A percentile compares a stretch with the other conserved stretches of the same genome.
phyloP scores from a whole-genome alignment of 768 basidiomycete genomes.

The Pulveroboletus ravenelii region DNA sequence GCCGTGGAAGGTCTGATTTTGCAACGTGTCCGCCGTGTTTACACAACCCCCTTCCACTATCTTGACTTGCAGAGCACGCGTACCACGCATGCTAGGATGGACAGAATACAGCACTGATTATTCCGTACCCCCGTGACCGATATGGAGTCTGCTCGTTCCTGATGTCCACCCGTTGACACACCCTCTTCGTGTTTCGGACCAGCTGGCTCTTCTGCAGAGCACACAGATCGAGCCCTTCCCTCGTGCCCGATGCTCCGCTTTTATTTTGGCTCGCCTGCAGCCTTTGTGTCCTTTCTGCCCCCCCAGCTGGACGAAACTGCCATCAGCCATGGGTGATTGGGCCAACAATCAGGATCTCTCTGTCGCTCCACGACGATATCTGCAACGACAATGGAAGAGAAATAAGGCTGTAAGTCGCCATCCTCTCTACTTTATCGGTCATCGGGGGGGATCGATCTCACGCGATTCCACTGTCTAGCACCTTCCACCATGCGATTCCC shows the following conservation, averaged over 20 bases:
- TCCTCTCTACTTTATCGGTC: constrained; percentile 3
- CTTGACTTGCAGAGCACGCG: constrained; percentile 17
- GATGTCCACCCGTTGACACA: neutral
- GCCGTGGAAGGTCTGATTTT: constrained; percentile 13
- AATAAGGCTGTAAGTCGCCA: constrained; percentile 35
- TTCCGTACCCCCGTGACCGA: constrained; percentile 20
- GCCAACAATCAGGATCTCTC: constrained; percentile 16
- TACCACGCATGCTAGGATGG: constrained; percentile 22
- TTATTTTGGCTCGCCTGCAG: constrained; percentile 18
- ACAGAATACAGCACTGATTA: constrained; percentile 6
- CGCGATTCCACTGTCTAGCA: constrained; percentile 29
- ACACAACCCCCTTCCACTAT: neutral
- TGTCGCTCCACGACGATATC: constrained; percentile 29
- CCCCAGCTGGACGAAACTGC: neutral
- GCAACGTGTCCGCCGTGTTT: constrained; percentile 20
- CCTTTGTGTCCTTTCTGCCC: constrained; percentile 2
- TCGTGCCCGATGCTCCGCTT: constrained; percentile 26
- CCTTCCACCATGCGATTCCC: constrained; percentile 41
- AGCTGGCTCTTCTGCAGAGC: constrained; percentile 17
- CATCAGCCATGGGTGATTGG: constrained; percentile 13
- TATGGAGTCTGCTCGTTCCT: neutral
- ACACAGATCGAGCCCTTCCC: constrained; percentile 24
- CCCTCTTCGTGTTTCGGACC: constrained; percentile 26
- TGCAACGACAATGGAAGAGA: constrained; percentile 40
- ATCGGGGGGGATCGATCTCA: constrained; percentile 12